Evolutionary conservation across 192 early-diverging fungal species (phyloP).

Genomic region (Glomus cerebriforme): DNA sequence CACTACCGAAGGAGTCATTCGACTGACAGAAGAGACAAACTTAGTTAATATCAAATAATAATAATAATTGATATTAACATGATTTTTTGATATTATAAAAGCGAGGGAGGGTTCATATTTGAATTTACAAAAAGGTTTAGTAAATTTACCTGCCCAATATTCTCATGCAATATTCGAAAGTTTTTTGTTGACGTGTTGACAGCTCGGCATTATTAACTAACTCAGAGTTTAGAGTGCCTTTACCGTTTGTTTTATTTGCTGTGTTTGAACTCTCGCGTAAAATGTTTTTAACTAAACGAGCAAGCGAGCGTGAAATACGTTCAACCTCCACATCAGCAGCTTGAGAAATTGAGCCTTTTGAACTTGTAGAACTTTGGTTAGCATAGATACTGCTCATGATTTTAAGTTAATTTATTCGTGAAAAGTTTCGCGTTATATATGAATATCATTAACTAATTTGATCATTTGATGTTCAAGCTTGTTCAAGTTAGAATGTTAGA

Average conservation of each 20-base stretch:
- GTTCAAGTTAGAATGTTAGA: too few relatives aligned
- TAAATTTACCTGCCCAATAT: conserved; percentile 26
- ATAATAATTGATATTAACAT: neutral
- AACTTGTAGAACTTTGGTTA: neutral
- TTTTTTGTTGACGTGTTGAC: conserved; percentile 13
- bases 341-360: neutral
- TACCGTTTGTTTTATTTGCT: neutral
- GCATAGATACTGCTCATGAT: neutral
- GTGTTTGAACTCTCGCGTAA: neutral
- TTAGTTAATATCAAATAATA: neutral
- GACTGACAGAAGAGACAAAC: conserved; percentile 40
- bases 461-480: too few relatives aligned
- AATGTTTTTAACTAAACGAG: conserved; percentile 20
- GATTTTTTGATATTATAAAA: neutral
- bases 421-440: neutral
- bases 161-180: conserved; percentile 22
- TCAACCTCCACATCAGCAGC: neutral
- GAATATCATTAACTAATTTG: neutral
- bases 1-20: conserved; percentile 52
- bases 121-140: neutral
- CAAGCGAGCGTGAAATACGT: conserved; percentile 3
- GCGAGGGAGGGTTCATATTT: neutral
- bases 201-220: neutral
- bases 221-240: neutral
- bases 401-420: neutral